Conservation (phyloP, 2,329 filamentous ascomycete genomes). For the Aspergillus clavatus region DNA sequence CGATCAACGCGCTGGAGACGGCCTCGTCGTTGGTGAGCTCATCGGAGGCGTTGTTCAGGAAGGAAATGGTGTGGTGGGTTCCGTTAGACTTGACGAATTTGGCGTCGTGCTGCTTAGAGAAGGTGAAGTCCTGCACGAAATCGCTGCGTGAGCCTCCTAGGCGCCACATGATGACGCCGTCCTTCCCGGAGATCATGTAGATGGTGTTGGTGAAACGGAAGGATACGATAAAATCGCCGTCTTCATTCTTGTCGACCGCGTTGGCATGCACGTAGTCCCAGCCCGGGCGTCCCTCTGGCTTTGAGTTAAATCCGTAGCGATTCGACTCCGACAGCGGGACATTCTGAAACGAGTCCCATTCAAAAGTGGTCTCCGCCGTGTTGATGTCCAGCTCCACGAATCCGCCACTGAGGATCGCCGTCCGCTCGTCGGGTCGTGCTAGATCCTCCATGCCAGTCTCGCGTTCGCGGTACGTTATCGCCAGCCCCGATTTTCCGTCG, state of each 20-base stretch:
- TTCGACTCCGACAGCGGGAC: slow-evolving; percentile 23
- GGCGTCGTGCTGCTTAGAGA: slow-evolving; percentile 37
- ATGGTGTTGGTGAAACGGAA: slow-evolving; percentile 36
- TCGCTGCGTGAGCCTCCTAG: slow-evolving; percentile 28
- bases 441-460: slow-evolving; percentile 21
- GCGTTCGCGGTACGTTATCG: slow-evolving; percentile 17
- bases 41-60: slow-evolving; percentile 33
- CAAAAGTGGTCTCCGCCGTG: slow-evolving; percentile 27
- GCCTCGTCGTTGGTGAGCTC: slow-evolving; percentile 24
- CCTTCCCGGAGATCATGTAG: slow-evolving; percentile 33
- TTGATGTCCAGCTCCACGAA: slow-evolving; percentile 32
- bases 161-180: slow-evolving; percentile 35
- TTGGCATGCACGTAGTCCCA: slow-evolving; percentile 39
- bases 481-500: slow-evolving; percentile 29
- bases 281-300: slow-evolving; percentile 16
- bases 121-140: slow-evolving; percentile 30
- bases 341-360: slow-evolving; percentile 31
- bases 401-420: slow-evolving; percentile 26
- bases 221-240: slow-evolving; percentile 38
- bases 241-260: slow-evolving; percentile 33
- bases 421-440: slow-evolving; percentile 21
- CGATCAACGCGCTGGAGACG: slow-evolving; percentile 25
- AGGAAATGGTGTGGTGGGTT: slow-evolving; percentile 29
- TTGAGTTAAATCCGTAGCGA: slow-evolving; percentile 1
- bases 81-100: slow-evolving; percentile 27